Base-by-base conservation (phyloP, 164 flowering plant species). In the Taxillus chinensis region DNA sequence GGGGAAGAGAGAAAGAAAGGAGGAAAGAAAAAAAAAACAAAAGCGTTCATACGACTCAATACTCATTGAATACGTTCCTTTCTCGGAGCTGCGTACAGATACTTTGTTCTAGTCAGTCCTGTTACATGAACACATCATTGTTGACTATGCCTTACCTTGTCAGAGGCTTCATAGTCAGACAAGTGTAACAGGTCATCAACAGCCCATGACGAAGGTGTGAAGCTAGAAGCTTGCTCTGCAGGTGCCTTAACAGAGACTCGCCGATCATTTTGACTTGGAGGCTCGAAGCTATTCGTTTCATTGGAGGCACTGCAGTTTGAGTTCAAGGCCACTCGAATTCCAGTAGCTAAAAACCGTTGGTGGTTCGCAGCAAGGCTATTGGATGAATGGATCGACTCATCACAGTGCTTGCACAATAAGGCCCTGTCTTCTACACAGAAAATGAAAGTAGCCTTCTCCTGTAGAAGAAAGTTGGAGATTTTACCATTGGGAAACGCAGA, bases 391-490 rank as follows among this genome's bases (percentile, higher is more conserved):
- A 93, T 80, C 0, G 97, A 77, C 70, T 17, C 58, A 38, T 55
- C 58, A 48, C 51, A 48, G 13, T 48, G 9, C 51, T 75, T 74
- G 64, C 99, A 91, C 10, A 91, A 83, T n/a, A 93, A 83, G 2
- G 99, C 99, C 72, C 99, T 81, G 69, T 93, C 99, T 78, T 93
- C 97, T 5, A 90, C 96, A 57, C 99, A 93, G 75, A 93, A 93
- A 10, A 90, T 90, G 75, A 90, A 93, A 16, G 97, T 97, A 45
- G 95, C 56, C 67, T 87, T 93, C 66, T 90, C 99, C 99, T 93
- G 80, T 12, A 61, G 7, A 56, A 11, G 51, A 3, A 48, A 43
- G 27, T 27, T 0, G 27, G 46, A 43, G 46, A 43, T 43, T 14
- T 7, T 48, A 11, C 13, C 13, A 27, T 27, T 27, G 27, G 27